Evolutionary conservation across 495 filamentous ascomycete genomes (phyloP), one percentile per base, ranked within the genome.

Genomic region (Chaetomium tenue): DNA sequence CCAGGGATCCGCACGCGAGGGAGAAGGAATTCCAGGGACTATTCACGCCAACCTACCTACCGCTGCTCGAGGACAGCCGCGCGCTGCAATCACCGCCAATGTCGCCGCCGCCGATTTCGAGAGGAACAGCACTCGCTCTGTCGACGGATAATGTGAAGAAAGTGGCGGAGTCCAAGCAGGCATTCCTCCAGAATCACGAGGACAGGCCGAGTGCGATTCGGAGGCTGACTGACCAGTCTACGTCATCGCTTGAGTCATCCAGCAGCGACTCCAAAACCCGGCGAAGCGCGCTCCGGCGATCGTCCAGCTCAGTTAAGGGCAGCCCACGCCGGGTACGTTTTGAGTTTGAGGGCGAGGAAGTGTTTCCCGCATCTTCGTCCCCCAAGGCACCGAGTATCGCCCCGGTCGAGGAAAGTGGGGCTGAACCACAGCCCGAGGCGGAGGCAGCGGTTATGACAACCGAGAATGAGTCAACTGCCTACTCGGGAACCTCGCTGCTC

Each of bases 41-140:
- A 22, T 87, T 87, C 68, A 87, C 83, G 16, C 85, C 85, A 23
- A 79, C 72, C 58, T 87, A 84, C 67, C 77, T 88, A 40, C 84
- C 84, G 53, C 74, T 87, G 46, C 82, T 87, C 46, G 84, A 84
- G 63, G 75, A 76, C 58, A 71, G 69, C 37, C 77, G 75, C 60
- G 63, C 52, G 52, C 65, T 46, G 28, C 65, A 66, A 54, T 71
- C 73, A 47, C 66, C 74, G 6, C 69, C 70, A 18, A 58, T 60
- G 58, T 66, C 66, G 22, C 65, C 68, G 30, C 55, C 59, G 42
- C 72, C 69, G 50, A 23, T 54, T 30, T 30, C 60, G 11, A 59
- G 33, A 56, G 58, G 40, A 65, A 63, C 63, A 39, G 44, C 59
- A 50, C 50, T 64, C 46, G 56, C 67, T 39, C 64, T 67, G 55